Evolutionary conservation across 768 basidiomycete genomes (phyloP).

Genomic region (Amanita jacksonii): DNA sequence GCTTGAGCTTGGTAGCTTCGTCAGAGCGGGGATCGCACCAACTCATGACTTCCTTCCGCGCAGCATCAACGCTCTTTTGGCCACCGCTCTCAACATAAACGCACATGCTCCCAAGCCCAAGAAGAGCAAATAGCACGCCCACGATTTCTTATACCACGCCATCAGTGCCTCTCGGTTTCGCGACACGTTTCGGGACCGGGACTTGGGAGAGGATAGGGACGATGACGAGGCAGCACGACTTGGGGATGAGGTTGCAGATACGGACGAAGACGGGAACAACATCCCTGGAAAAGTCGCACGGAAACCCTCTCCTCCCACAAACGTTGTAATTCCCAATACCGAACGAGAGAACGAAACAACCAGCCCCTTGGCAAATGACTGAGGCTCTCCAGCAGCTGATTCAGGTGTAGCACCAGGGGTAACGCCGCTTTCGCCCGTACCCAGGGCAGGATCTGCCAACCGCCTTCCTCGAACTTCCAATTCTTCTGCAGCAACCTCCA

Average conservation of each 20-base stretch:
- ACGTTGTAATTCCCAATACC: not conserved
- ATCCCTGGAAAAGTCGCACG: not conserved
- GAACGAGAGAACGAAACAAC: not conserved
- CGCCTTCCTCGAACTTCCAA: slow-evolving; percentile 7
- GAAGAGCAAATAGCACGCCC: slow-evolving; percentile 2
- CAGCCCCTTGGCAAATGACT: too few species aligned
- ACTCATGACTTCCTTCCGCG: not conserved
- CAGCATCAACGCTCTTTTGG: not conserved
- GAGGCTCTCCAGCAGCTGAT: too few species aligned
- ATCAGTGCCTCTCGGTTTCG: not conserved
- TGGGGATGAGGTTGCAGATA: not conserved
- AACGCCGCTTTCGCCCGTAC: not conserved
- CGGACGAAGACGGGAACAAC: not conserved
- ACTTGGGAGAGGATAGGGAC: not conserved
- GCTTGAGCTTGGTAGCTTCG: not conserved
- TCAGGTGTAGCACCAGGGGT: too few species aligned
- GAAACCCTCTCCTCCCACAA: not conserved
- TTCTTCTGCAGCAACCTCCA: slow-evolving; percentile 4
- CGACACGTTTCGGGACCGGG: not conserved
- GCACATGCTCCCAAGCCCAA: slow-evolving; percentile 7
- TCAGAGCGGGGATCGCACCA: not conserved
- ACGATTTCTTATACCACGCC: not conserved
- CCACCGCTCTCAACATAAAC: slow-evolving; percentile 2
- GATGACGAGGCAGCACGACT: too few species aligned
- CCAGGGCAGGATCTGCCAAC: not conserved